Evolutionary conservation across 345 rosid genomes (phyloP), one percentile per base, ranked within the genome.

Genomic region (Cochlearia excelsa): DNA sequence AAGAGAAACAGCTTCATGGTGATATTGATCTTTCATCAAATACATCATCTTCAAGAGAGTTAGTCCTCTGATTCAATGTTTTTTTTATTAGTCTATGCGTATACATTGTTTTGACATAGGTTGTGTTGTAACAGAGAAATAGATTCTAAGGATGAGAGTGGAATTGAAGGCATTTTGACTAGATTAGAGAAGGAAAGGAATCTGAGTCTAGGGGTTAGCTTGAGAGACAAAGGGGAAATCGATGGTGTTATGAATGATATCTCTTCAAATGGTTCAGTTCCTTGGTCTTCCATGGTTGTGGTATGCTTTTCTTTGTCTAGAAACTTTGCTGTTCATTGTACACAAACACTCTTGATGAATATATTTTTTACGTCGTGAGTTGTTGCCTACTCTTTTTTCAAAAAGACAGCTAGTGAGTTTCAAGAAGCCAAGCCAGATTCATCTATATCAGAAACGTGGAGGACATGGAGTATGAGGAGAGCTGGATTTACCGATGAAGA

Each of bases 141-240:
- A 16, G 70, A 65, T 30, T 57, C 16, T 4, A 65, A 61, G 55
- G 75, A 73, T 55, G 80, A 78, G 57, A 78, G 79, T 63, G 99
- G 99, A 45, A 74, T 89, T 65, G 87, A 85, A 67, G 99, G 99
- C 46, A 84, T 93, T 68, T 72, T 93, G 65, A 80, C 68, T 44
- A 81, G 94, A 46, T 67, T 93, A 69, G 91, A 89, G 80, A 88
- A 78, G 74, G 91, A 93, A 70, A 82, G 97, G 80, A 84, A 82
- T 74, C 54, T 65, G 43, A 79, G 77, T 46, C 77, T 86, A 16
- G 90, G 94, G 65, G 54, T 82, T 58, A 78, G 74, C 72, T 76
- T 78, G 65, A 76, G 75, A 35, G 81, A 63, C 61, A 81, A 73
- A 72, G 82, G 61, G 44, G 76, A 50, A 44, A 65, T 5, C 61